phyloP scores from a whole-genome alignment of 805 yeast species.

The Priceomyces carsonii region DNA sequence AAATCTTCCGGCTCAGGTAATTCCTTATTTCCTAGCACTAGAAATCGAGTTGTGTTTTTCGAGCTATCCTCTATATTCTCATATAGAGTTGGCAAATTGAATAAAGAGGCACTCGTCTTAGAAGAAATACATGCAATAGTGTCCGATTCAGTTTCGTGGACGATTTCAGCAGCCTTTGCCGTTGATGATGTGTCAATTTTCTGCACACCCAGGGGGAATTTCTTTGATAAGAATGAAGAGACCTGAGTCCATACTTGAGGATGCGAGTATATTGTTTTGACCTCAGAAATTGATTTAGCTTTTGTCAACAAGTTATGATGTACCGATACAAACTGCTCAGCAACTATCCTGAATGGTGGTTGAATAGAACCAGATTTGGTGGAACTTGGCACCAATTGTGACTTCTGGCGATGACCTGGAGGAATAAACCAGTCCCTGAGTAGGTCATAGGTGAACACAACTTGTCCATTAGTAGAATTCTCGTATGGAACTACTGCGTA shows the following conservation, averaged over 20 bases:
- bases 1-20: conserved; percentile 8
- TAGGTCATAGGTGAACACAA: conserved; percentile 79
- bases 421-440: conserved; percentile 64
- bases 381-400: not conserved
- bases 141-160: conserved; percentile 38
- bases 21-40: conserved; percentile 53
- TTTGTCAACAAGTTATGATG: conserved; percentile 70
- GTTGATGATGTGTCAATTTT: conserved; percentile 75
- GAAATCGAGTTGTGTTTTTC: conserved; percentile 83
- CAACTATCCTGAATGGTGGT: conserved; percentile 54
- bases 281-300: conserved; percentile 42
- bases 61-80: conserved; percentile 67
- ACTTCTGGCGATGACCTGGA: conserved; percentile 4
- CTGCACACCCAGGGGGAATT: conserved; percentile 28
- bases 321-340: conserved; percentile 80
- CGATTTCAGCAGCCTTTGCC: conserved; percentile 77
- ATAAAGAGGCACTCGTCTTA: conserved; percentile 60
- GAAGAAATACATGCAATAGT: conserved; percentile 74
- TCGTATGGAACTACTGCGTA: conserved; percentile 87
- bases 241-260: conserved; percentile 99
- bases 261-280: conserved; percentile 75
- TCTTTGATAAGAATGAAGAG: conserved; percentile 48
- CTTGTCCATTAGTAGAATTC: conserved; percentile 94
- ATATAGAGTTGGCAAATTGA: conserved; percentile 54
- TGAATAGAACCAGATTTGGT: not conserved